Evolutionary conservation across 164 flowering plant genomes (phyloP).

Genomic region (Dillenia turbinata): DNA sequence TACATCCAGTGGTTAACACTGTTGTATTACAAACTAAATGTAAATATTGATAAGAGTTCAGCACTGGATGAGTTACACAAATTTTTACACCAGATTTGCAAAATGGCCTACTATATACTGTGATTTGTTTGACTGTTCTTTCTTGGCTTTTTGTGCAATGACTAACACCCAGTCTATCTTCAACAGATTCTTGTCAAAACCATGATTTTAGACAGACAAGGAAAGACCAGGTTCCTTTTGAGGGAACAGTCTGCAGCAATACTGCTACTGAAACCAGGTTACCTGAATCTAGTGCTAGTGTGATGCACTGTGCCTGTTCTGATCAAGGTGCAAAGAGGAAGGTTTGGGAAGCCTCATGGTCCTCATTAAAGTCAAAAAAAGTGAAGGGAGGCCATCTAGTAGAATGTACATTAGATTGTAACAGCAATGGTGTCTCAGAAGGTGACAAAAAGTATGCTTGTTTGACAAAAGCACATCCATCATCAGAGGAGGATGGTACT

Average conservation of each 20-base stretch:
- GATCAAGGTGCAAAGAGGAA: slow-evolving; percentile 39
- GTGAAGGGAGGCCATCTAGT: slow-evolving; percentile 56
- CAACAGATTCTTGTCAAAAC: slow-evolving; percentile 16
- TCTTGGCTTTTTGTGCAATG: not conserved
- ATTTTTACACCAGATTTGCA: no score
- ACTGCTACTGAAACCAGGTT: slow-evolving; percentile 9
- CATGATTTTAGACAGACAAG: slow-evolving; percentile 6
- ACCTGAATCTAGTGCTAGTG: slow-evolving; percentile 13
- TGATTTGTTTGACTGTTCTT: no score
- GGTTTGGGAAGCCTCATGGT: slow-evolving; percentile 63
- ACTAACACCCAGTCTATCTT: not conserved
- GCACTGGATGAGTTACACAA: no score
- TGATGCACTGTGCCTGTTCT: slow-evolving; percentile 37
- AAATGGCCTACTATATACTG: no score
- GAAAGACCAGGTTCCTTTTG: slow-evolving; percentile 16
- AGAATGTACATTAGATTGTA: slow-evolving; percentile 30
- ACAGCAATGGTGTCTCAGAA: slow-evolving; percentile 16
- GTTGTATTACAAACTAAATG: no score
- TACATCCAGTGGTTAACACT: no score
- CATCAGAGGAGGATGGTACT: slow-evolving; percentile 11
- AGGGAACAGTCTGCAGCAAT: slow-evolving; percentile 10
- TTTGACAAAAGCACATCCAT: not conserved
- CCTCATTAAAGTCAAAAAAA: slow-evolving; percentile 76
- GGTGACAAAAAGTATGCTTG: slow-evolving; percentile 19
- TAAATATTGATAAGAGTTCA: no score